phyloP scores from a whole-genome alignment of 1,284 basidiomycete genomes.

The Fomitopsis pinicola region DNA sequence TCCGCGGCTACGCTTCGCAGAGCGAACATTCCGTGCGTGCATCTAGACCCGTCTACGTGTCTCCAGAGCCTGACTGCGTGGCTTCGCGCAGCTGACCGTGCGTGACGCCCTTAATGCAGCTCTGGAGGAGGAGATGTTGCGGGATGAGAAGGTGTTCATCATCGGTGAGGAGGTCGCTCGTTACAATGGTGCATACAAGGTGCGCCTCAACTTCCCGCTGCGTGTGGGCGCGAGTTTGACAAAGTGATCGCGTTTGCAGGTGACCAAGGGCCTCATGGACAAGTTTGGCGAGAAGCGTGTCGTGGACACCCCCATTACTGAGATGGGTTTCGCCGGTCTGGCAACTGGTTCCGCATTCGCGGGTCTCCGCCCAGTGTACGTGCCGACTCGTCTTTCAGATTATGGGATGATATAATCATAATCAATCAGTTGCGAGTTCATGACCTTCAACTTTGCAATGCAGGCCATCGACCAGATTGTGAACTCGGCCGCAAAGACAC shows the following conservation, averaged over 20 bases:
- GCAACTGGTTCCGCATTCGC: conserved; percentile 94
- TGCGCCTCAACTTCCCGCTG: conserved; percentile 26
- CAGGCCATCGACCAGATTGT: conserved; percentile 99
- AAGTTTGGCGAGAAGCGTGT: conserved; percentile 99
- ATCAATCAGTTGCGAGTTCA: conserved; percentile 89
- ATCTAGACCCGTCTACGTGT: conserved; percentile 1
- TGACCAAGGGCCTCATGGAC: conserved; percentile 97
- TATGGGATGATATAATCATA: background rate
- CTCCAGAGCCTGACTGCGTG: conserved; percentile 3
- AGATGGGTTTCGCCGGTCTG: conserved; percentile 98
- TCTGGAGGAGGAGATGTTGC: conserved; percentile 99
- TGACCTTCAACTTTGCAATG: conserved; percentile 97
- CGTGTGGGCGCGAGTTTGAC: background rate
- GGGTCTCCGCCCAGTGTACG: conserved; percentile 88
- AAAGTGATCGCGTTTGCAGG: conserved; percentile 38
- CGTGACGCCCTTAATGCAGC: conserved; percentile 97
- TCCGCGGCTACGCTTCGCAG: conserved; percentile 62
- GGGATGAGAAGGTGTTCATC: conserved; percentile 94
- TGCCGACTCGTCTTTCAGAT: conserved; percentile 2
- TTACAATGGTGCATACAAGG: conserved; percentile 99
- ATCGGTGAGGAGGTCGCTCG: conserved; percentile 98
- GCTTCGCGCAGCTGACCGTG: conserved; percentile 82
- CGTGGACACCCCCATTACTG: conserved; percentile 96
- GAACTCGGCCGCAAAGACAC: conserved; percentile 99
- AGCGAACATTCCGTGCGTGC: conserved; percentile 52